Conservation (phyloP, 257 asterid genomes). For the Przewalskia tangutica region DNA sequence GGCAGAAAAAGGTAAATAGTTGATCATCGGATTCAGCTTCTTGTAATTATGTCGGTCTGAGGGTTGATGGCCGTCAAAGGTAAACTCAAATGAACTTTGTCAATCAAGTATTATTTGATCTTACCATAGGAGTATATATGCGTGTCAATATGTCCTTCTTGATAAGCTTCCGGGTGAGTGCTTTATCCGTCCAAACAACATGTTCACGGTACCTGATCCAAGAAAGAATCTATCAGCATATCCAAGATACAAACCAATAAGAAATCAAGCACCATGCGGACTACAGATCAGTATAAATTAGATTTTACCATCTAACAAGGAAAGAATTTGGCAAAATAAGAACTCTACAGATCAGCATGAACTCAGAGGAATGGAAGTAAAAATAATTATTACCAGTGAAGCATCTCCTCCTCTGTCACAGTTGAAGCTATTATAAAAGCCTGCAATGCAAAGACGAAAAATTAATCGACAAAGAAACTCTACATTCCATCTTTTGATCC, state of each 20-base stretch:
- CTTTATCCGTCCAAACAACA: slow-evolving; percentile 33
- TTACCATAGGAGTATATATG: slow-evolving; percentile 35
- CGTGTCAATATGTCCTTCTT: slow-evolving; percentile 25
- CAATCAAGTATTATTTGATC: neutral
- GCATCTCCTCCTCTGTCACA: slow-evolving; percentile 37
- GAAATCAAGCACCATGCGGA: neutral
- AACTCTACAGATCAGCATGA: neutral
- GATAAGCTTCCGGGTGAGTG: slow-evolving; percentile 17
- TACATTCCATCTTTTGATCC: neutral
- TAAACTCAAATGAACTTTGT: neutral
- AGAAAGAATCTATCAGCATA: neutral
- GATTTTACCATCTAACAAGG: neutral
- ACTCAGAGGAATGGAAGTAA: neutral
- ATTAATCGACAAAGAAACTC: neutral
- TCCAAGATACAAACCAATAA: neutral
- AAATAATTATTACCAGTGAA: slow-evolving; percentile 21
- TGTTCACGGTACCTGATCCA: slow-evolving; percentile 31
- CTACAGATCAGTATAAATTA: neutral
- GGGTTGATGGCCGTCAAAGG: neutral
- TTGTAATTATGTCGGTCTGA: neutral
- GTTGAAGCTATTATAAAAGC: slow-evolving; percentile 43
- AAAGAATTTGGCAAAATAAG: neutral
- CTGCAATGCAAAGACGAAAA: slow-evolving; percentile 13
- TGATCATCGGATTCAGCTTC: neutral
- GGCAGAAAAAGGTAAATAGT: neutral